These are phyloP conservation scores for Trametopsis cervina DNA, from an alignment of 768 basidiomycete species.

Conservation along the genomic window DNA sequence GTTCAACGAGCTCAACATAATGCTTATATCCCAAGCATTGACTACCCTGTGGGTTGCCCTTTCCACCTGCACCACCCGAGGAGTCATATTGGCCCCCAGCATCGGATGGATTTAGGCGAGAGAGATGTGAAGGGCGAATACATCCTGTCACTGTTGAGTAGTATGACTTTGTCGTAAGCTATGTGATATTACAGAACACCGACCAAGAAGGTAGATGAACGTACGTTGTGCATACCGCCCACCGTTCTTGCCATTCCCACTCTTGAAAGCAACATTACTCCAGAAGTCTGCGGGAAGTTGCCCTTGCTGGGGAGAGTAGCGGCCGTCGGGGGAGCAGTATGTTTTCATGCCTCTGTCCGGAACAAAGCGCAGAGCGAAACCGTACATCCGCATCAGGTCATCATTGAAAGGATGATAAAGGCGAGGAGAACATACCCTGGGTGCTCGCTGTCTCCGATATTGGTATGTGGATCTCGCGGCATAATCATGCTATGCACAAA, in stretches of 20 bases:
- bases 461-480: constrained; percentile 38
- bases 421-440: constrained; percentile 31
- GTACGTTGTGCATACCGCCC: constrained; percentile 39
- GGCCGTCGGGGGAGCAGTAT: constrained; percentile 42
- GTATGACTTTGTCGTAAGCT: not conserved
- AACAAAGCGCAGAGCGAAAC: not conserved
- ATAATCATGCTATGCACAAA: constrained; percentile 10
- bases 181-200: too few relatives aligned
- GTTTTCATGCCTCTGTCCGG: constrained; percentile 38
- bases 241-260: constrained; percentile 34
- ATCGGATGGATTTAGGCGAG: constrained; percentile 40
- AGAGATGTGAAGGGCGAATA: constrained; percentile 37
- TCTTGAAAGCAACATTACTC: constrained; percentile 40
- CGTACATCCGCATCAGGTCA: too few relatives aligned
- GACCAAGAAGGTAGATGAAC: constrained; percentile 14
- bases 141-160: constrained; percentile 44
- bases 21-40: constrained; percentile 51
- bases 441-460: constrained; percentile 50
- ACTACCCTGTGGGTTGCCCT: constrained; percentile 45
- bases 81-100: constrained; percentile 54
- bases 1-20: constrained; percentile 55
- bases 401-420: not conserved
- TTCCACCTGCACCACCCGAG: constrained; percentile 43
- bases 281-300: constrained; percentile 41
- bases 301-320: constrained; percentile 36